Evolutionary conservation across 2,329 filamentous ascomycete species (phyloP), one percentile per base, ranked within the genome.

Genomic region (Diaporthe nobilis): DNA sequence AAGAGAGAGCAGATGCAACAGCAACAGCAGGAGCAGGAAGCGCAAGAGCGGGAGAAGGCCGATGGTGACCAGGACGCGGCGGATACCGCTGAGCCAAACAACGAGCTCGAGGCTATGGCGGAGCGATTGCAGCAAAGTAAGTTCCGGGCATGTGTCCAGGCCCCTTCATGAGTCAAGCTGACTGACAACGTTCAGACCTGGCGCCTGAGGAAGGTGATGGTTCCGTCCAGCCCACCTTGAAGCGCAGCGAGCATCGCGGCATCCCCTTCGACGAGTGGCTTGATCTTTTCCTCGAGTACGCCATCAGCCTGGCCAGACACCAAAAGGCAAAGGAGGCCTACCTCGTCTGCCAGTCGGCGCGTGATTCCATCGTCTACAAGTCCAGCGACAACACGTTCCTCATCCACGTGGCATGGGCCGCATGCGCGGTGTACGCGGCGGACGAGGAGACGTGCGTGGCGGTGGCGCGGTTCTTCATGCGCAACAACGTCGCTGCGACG

Each of bases 211-310:
- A 83, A 15, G 75, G 80, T 1, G 80, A 82, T 15, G 79, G 80
- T 28, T 80, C 82, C 34, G 82, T 79, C 20, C 81, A 79, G 65
- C 79, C 82, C 57, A 60, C 76, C 15, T 60, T 80, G 20, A 68
- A 72, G 10, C 79, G 79, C 15, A 82, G 84, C 61, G 84, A 86
- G 28, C 86, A 87, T 71, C 93, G 95, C 78, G 94, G 94, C 10
- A 94, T 98, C 63, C 87, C 92, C 0, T 98, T 98, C 81, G 88
- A 92, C 75, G 90, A 92, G 63, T 99, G 97, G 97, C 89, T 98
- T 4, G 94, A 97, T 79, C 89, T 98, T 0, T 98, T 99, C 82
- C 89, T 97, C 49, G 94, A 97, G 80, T 97, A 97, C 82, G 94
- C 95, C 4, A 88, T 98, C 65, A 88, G 93, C 7, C 89, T 97